A percentile compares a stretch with the other conserved stretches of the same genome.
phyloP scores from a whole-genome alignment of 179 eudicot genomes.

The Corrigiola litoralis region DNA sequence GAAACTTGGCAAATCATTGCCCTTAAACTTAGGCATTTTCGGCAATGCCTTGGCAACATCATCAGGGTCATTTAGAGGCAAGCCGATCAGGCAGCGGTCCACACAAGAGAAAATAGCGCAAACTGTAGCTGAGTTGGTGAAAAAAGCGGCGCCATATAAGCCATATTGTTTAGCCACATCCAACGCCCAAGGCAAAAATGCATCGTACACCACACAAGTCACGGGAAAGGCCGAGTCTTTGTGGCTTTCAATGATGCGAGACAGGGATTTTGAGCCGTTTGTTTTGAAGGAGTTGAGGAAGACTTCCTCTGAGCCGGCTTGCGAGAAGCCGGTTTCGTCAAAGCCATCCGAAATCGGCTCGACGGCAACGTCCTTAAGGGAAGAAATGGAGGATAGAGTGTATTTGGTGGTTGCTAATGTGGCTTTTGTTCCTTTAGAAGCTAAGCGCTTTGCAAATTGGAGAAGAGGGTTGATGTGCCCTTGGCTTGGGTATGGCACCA shows the following conservation, averaged over 20 bases:
- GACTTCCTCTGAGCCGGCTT: constrained; percentile 28
- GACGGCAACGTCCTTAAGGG: background rate
- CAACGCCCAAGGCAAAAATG: constrained; percentile 53
- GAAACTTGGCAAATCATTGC: constrained; percentile 32
- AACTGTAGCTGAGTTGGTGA: constrained; percentile 39
- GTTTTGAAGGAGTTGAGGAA: constrained; percentile 25
- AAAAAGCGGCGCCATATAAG: constrained; percentile 42
- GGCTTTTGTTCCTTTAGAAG: constrained; percentile 35
- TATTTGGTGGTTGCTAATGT: constrained; percentile 35
- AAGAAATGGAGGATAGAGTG: constrained; percentile 16
- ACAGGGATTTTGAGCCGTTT: constrained; percentile 33
- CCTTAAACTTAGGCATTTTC: constrained; percentile 30
- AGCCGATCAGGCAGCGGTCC: constrained; percentile 12
- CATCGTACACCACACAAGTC: constrained; percentile 47
- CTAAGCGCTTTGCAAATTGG: constrained; percentile 44
- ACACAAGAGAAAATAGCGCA: constrained; percentile 28
- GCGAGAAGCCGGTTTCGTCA: constrained; percentile 26
- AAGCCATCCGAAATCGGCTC: constrained; percentile 45
- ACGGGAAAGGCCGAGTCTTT: constrained; percentile 22
- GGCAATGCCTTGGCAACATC: constrained; percentile 16
- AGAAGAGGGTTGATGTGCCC: constrained; percentile 56
- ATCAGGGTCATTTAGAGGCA: constrained; percentile 16
- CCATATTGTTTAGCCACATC: constrained; percentile 51
- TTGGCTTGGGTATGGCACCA: constrained; percentile 49
- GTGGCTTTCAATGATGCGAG: constrained; percentile 21